Evolutionary conservation across 805 yeast genomes (phyloP), one percentile per base, ranked within the genome.

Genomic region (Saccharomycopsis fermentans): DNA sequence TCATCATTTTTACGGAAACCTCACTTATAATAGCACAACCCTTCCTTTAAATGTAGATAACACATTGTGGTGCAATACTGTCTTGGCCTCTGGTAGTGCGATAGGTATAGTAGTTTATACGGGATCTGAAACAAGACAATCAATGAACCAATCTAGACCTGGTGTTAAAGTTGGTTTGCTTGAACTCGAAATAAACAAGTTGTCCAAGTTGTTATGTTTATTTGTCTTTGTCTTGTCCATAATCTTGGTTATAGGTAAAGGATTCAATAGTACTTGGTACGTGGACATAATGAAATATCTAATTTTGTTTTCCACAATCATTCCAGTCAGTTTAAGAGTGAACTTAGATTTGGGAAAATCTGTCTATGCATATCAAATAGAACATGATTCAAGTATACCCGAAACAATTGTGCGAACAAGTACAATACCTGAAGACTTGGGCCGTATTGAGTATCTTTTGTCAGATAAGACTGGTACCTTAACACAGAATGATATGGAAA

Each of bases 31-130:
- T 56, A 80, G 79, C 48, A 77, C 81, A 29, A 76, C 83, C 1
- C 74, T 79, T 24, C 87, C 94, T 3, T 73, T 94, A 14, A 77
- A 86, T 2, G 83, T 94, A 9, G 99, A 94, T 70, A 91, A 92
- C 67, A 90, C 99, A 0, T 71, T 95, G 69, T 94, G 99, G 99
- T 97, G 98, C 14, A 94, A 94, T 69, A 94, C 99, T 0, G 97
- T 95, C 0, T 75, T 95, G 16, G 98, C 99, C 0, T 87, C 96
- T 0, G 98, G 97, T 14, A 81, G 89, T 2, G 94, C 95, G 6
- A 75, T 91, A 54, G 99, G 96, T 1, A 83, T 92, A 65, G 82
- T 94, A 16, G 77, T 90, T 1, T 94, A 90, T 70, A 92, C 98
- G 0, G 99, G 99, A 21, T 71, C 73, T 37, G 97, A 94, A 67